These are phyloP conservation scores for Iberis pinnata DNA, from an alignment of 345 rosid genomes.

Conservation along the genomic window DNA sequence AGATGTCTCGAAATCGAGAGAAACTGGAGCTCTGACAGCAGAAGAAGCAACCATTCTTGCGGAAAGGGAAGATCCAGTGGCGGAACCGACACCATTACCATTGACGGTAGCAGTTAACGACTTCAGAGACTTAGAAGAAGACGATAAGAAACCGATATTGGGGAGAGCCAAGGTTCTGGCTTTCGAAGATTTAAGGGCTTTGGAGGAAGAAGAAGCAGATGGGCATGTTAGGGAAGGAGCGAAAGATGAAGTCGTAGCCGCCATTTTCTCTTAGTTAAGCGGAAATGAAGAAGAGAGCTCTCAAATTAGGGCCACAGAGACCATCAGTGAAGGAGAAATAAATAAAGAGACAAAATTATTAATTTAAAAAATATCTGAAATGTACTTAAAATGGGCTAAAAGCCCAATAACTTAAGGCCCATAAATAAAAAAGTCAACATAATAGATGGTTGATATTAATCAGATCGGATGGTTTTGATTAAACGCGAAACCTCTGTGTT, in stretches of 20 bases:
- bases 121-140: constrained; percentile 35
- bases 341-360: constrained; percentile 8
- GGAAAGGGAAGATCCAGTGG: constrained; percentile 37
- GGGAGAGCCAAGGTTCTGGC: constrained; percentile 19
- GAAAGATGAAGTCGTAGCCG: constrained; percentile 45
- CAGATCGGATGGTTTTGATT: no score
- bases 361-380: background rate
- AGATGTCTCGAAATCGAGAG: constrained; percentile 64
- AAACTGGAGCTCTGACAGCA: constrained; percentile 27
- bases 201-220: constrained; percentile 18
- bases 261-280: constrained; percentile 24
- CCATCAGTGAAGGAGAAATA: background rate
- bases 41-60: constrained; percentile 46
- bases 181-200: constrained; percentile 25
- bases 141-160: constrained; percentile 37
- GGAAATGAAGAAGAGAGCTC: constrained; percentile 12
- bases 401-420: background rate
- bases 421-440: no score
- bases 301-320: constrained; percentile 21
- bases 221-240: constrained; percentile 33
- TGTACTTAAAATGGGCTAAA: constrained; percentile 5
- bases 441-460: no score
- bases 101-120: constrained; percentile 28
- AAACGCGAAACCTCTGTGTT: no score
- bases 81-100: constrained; percentile 28